phyloP scores from a whole-genome alignment of 2,329 filamentous ascomycete genomes.

The Cladosporium sp. region DNA sequence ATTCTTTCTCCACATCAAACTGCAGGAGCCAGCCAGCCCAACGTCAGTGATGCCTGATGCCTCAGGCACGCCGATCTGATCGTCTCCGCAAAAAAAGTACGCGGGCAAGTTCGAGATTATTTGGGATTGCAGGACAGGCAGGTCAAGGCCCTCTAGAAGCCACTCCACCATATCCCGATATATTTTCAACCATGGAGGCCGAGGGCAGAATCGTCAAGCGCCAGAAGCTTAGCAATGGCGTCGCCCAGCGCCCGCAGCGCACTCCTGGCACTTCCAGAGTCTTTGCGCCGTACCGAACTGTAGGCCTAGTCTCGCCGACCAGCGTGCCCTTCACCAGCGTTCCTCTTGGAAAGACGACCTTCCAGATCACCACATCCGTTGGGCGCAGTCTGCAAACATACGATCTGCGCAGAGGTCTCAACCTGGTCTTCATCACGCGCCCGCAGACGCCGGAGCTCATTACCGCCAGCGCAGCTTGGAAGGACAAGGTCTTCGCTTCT shows the following conservation, averaged over 20 bases:
- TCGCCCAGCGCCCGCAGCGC: slow-evolving; percentile 26
- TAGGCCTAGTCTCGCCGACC: slow-evolving; percentile 91
- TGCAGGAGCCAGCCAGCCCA: neutral
- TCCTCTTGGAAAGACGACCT: slow-evolving; percentile 88
- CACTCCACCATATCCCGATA: neutral
- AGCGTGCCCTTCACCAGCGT: slow-evolving; percentile 85
- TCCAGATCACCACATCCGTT: slow-evolving; percentile 94
- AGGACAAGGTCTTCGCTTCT: slow-evolving; percentile 81
- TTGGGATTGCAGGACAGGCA: neutral
- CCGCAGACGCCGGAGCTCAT: slow-evolving; percentile 85
- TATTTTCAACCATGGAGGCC: slow-evolving; percentile 13
- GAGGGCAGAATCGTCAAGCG: slow-evolving; percentile 59
- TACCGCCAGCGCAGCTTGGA: slow-evolving; percentile 85
- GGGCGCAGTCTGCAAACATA: slow-evolving; percentile 92
- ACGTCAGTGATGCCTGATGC: neutral
- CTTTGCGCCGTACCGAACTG: slow-evolving; percentile 92
- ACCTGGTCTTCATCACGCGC: slow-evolving; percentile 88
- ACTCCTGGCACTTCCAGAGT: slow-evolving; percentile 61
- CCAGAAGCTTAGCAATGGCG: slow-evolving; percentile 58
- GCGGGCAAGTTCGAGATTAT: neutral
- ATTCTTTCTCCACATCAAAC: neutral
- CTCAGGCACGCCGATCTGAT: neutral
- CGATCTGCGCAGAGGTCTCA: slow-evolving; percentile 84
- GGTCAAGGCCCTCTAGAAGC: neutral
- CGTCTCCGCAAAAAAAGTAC: neutral